Conservation (phyloP, 164 flowering plant genomes). For the Cinnamomum chago region DNA sequence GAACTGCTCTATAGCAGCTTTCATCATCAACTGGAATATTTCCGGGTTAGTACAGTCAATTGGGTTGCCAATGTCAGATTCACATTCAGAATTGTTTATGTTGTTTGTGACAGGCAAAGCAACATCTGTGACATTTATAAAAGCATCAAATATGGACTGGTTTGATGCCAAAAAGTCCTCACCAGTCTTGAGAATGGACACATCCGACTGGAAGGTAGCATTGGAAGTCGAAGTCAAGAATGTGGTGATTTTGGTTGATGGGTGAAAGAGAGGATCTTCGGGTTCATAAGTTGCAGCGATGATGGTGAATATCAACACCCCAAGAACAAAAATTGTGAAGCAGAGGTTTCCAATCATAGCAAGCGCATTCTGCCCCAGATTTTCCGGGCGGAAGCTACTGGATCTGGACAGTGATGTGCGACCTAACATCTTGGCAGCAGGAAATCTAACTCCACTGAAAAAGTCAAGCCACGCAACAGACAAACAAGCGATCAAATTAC, state of each 20-base stretch:
- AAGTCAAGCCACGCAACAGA: not conserved
- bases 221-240: slow-evolving; percentile 69
- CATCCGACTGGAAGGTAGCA: slow-evolving; percentile 72
- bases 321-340: slow-evolving; percentile 63
- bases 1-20: slow-evolving; percentile 59
- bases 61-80: slow-evolving; percentile 31
- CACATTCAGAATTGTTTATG: slow-evolving; percentile 27
- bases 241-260: slow-evolving; percentile 60
- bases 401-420: slow-evolving; percentile 41
- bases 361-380: slow-evolving; percentile 69
- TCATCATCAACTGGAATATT: slow-evolving; percentile 82
- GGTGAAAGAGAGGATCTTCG: slow-evolving; percentile 83
- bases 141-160: slow-evolving; percentile 49
- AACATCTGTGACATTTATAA: slow-evolving; percentile 62
- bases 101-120: slow-evolving; percentile 7
- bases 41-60: slow-evolving; percentile 74
- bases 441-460: not conserved
- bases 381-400: slow-evolving; percentile 71
- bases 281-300: slow-evolving; percentile 88
- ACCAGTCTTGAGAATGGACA: slow-evolving; percentile 64
- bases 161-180: slow-evolving; percentile 71
- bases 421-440: slow-evolving; percentile 45
- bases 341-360: slow-evolving; percentile 71
- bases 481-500: not conserved
- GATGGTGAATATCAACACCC: slow-evolving; percentile 76